Evolutionary conservation across 768 basidiomycete genomes (phyloP).

Genomic region (Dentipellis fragilis): DNA sequence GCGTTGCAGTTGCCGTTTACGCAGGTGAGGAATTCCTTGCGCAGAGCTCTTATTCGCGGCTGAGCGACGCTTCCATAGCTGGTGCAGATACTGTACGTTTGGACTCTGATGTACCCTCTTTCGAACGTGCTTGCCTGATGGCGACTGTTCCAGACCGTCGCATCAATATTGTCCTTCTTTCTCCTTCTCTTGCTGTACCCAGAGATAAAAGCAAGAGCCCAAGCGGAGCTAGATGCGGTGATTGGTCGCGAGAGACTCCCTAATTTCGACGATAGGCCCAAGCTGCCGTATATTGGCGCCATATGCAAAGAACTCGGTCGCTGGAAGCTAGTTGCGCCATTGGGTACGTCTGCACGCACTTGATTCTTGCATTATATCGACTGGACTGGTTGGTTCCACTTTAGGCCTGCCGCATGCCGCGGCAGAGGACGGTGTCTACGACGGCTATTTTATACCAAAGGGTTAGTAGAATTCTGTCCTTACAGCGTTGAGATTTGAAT

Average conservation of each 20-base stretch:
- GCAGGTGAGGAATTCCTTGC: not conserved
- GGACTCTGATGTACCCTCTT: not conserved
- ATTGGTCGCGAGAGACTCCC: slow-evolving; percentile 17
- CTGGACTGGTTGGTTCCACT: not conserved
- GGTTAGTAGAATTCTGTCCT: not conserved
- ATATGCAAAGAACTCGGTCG: slow-evolving; percentile 18
- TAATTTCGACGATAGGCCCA: slow-evolving; percentile 16
- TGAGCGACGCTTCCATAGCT: not conserved
- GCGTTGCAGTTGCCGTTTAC: not conserved
- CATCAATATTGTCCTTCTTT: not conserved
- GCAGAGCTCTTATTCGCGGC: not conserved
- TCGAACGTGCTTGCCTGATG: not conserved
- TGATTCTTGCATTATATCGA: not conserved
- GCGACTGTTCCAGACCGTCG: not conserved
- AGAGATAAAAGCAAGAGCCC: slow-evolving; percentile 17
- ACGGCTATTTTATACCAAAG: not conserved
- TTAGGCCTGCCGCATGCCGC: not conserved
- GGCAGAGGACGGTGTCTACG: not conserved
- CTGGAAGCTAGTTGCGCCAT: slow-evolving; percentile 12
- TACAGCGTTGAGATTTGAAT: too few relatives aligned
- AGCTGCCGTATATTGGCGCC: slow-evolving; percentile 19
- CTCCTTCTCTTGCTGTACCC: slow-evolving; percentile 20
- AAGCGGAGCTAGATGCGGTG: slow-evolving; percentile 19
- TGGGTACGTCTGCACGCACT: not conserved
- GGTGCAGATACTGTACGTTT: not conserved